These are phyloP conservation scores for Yamadazyma sp. DNA, from an alignment of 1,139 yeast species.

Conservation along the genomic window DNA sequence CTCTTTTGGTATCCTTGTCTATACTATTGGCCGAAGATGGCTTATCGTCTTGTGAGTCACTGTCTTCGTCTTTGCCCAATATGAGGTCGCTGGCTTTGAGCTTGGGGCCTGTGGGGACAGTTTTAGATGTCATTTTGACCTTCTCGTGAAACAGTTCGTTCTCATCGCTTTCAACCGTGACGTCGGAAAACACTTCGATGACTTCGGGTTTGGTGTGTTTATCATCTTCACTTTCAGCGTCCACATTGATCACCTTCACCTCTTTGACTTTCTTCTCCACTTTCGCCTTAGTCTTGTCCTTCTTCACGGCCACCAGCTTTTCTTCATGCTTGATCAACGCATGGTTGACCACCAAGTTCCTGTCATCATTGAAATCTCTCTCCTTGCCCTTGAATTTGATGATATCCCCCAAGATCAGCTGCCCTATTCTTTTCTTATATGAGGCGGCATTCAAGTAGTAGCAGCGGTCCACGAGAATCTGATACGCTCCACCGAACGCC, in stretches of 20 bases:
- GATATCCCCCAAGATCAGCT: constrained; percentile 78
- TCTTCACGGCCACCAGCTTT: not conserved
- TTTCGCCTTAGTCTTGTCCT: constrained; percentile 12
- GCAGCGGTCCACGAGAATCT: constrained; percentile 71
- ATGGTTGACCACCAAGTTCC: constrained; percentile 61
- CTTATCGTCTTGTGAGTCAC: constrained; percentile 14
- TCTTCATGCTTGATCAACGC: constrained; percentile 41
- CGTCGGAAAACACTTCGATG: constrained; percentile 38
- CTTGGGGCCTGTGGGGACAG: not conserved
- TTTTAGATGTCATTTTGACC: too few relatives aligned
- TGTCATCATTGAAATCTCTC: constrained; percentile 79
- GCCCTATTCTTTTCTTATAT: constrained; percentile 67
- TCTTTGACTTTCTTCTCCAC: constrained; percentile 1
- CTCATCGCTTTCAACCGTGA: constrained; percentile 42
- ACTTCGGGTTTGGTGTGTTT: constrained; percentile 3
- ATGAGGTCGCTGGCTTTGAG: constrained; percentile 4
- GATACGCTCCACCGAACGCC: constrained; percentile 92
- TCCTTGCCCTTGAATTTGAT: constrained; percentile 73
- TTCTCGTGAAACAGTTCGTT: not conserved
- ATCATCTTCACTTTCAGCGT: constrained; percentile 29
- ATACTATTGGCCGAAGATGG: constrained; percentile 13
- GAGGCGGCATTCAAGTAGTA: constrained; percentile 58
- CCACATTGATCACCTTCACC: constrained; percentile 10
- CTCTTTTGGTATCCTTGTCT: constrained; percentile 38
- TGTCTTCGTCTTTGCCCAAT: constrained; percentile 11